A percentile compares a stretch with the other conserved stretches of the same genome.
phyloP scores from a whole-genome alignment of 495 filamentous ascomycete genomes.

The Neurospora intermedia region DNA sequence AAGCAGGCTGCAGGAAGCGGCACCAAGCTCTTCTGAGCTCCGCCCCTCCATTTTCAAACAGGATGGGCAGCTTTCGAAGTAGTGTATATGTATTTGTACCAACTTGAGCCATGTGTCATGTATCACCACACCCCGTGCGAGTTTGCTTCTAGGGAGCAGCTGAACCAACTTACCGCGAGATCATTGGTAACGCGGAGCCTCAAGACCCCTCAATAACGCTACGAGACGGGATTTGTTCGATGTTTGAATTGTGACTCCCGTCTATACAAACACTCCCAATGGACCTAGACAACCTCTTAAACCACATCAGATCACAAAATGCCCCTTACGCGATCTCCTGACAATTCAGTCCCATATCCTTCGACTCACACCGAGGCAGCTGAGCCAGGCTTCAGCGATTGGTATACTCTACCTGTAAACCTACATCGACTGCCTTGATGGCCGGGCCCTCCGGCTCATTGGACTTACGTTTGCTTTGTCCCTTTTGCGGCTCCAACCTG shows the following conservation, averaged over 20 bases:
- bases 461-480: not conserved
- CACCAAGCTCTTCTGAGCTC: conserved; percentile 29
- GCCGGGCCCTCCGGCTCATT: not conserved
- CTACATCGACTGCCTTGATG: not conserved
- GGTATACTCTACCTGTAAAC: not conserved
- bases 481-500: not conserved
- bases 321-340: not conserved
- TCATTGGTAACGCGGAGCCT: not conserved
- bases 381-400: not conserved
- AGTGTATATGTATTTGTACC: conserved; percentile 1
- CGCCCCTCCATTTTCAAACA: not conserved
- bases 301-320: not conserved
- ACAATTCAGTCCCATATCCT: not conserved
- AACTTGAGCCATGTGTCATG: not conserved
- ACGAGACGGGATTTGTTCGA: not conserved
- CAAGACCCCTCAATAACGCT: not conserved
- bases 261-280: not conserved
- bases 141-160: not conserved
- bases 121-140: not conserved
- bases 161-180: not conserved
- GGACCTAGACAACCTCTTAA: not conserved
- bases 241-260: not conserved
- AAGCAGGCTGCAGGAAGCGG: conserved; percentile 65
- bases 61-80: not conserved
- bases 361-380: not conserved